A percentile compares a stretch with the other conserved stretches of the same genome.
Conservation (phyloP, 306 rosid species). For the Biancaea sappan region DNA sequence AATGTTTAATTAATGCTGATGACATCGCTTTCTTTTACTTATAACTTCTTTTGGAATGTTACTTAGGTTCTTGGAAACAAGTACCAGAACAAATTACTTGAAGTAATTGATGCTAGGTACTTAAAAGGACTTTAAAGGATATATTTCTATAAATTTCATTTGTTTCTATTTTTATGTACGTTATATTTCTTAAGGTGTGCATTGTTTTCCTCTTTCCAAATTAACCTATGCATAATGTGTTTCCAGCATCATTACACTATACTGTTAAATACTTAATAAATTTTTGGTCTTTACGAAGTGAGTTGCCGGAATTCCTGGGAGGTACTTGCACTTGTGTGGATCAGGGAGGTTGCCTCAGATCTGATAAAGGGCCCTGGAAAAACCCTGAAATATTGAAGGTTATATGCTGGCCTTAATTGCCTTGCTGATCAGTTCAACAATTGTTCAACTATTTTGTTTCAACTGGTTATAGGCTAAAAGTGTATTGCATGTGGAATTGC, state of each 20-base stretch:
- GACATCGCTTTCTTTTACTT: conserved; percentile 11
- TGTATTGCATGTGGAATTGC: conserved; percentile 20
- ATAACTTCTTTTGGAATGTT: conserved; percentile 29
- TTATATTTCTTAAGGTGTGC: not conserved
- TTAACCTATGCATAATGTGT: conserved; percentile 1
- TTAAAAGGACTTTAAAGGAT: conserved; percentile 52
- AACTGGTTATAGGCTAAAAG: conserved; percentile 24
- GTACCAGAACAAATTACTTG: conserved; percentile 90
- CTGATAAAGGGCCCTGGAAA: conserved; percentile 99
- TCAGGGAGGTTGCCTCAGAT: conserved; percentile 87
- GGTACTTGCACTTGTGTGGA: conserved; percentile 90
- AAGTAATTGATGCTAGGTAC: conserved; percentile 93
- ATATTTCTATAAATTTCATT: not conserved
- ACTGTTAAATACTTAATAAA: conserved; percentile 27
- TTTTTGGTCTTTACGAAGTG: conserved; percentile 57
- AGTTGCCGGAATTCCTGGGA: conserved; percentile 98
- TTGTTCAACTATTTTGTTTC: not conserved
- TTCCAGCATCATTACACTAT: conserved; percentile 3
- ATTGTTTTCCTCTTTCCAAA: not conserved
- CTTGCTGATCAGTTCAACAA: conserved; percentile 4
- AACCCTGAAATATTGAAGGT: conserved; percentile 92
- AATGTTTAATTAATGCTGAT: conserved; percentile 21
- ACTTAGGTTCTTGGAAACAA: conserved; percentile 95
- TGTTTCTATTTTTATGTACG: not conserved
- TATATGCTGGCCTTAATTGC: conserved; percentile 15